Evolutionary conservation across 1,139 yeast genomes (phyloP).

Genomic region (Pneumocystis jirovecii): DNA sequence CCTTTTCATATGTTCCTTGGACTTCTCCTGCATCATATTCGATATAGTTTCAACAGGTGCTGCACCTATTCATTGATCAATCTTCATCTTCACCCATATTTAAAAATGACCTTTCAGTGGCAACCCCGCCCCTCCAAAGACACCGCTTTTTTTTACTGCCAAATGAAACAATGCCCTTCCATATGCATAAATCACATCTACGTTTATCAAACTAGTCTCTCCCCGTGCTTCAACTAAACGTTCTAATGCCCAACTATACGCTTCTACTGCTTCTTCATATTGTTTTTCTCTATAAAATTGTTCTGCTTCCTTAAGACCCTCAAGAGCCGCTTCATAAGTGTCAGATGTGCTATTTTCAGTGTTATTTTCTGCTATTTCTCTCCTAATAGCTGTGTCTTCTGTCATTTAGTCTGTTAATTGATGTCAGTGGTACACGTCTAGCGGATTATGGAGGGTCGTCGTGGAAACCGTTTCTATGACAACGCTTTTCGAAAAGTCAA

Average conservation of each 20-base stretch:
- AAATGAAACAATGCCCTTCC: conserved; percentile 69
- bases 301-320: conserved; percentile 35
- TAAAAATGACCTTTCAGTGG: background rate
- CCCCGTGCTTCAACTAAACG: conserved; percentile 36
- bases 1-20: conserved; percentile 25
- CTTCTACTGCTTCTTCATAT: conserved; percentile 54
- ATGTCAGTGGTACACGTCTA: background rate
- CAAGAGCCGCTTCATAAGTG: conserved; percentile 20
- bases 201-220: conserved; percentile 36
- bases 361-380: background rate
- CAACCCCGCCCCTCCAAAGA: conserved; percentile 40
- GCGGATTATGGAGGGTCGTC: background rate
- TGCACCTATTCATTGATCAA: conserved; percentile 16
- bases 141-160: conserved; percentile 61
- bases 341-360: conserved; percentile 16
- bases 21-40: conserved; percentile 21
- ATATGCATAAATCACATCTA: conserved; percentile 57
- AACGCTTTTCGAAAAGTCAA: background rate
- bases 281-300: conserved; percentile 46
- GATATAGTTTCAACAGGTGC: conserved; percentile 4
- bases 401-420: background rate
- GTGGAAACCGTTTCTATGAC: background rate
- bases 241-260: conserved; percentile 65
- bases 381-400: background rate
- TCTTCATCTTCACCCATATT: background rate